Evolutionary conservation across 2,329 filamentous ascomycete species (phyloP), one percentile per base, ranked within the genome.

Genomic region (Elsinoe australis): DNA sequence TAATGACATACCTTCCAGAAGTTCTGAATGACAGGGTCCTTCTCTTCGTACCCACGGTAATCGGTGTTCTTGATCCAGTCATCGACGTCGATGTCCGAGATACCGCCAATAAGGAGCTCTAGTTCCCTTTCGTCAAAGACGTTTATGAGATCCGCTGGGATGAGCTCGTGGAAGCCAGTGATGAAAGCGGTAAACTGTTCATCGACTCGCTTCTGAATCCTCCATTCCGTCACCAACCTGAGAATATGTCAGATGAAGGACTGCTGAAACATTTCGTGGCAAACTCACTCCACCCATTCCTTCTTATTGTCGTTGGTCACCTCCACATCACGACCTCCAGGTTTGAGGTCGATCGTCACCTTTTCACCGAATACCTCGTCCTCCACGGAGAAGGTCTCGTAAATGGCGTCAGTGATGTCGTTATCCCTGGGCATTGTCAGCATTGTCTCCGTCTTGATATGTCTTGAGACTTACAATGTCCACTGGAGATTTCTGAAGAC

Each of bases 61-160:
- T 98, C 92, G 38, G 92, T 98, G 71, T 98, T 92, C 75, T 98
- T 98, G 83, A 98, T 96, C 92, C 92, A 98, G 69, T 98, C 92
- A 52, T 98, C 92, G 12, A 98, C 90, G 61, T 98, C 92, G 58
- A 98, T 98, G 69, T 98, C 92, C n/a, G 92, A 92, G 59, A 98
- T 98, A 76, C 92, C 92, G 56, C 92, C 92, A 62, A 98, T 96
- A 57, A 98, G 76, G 57, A 98, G 71, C 69, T 98, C 92, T 39
- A 98, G 75, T 68, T 98, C 92, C 60, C 92, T 85, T 73, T 98
- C 92, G 62, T 98, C 92, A 61, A 98, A 98, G 32, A 98, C 92
- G 59, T 95, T 96, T 68, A 98, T 89, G 44, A 98, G 78, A 62
- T 98, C 92, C 49, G 89, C 82, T 2, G 92, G 92, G 52, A 98